phyloP scores from a whole-genome alignment of 164 flowering plant species.

The Euptelea pleiosperma region DNA sequence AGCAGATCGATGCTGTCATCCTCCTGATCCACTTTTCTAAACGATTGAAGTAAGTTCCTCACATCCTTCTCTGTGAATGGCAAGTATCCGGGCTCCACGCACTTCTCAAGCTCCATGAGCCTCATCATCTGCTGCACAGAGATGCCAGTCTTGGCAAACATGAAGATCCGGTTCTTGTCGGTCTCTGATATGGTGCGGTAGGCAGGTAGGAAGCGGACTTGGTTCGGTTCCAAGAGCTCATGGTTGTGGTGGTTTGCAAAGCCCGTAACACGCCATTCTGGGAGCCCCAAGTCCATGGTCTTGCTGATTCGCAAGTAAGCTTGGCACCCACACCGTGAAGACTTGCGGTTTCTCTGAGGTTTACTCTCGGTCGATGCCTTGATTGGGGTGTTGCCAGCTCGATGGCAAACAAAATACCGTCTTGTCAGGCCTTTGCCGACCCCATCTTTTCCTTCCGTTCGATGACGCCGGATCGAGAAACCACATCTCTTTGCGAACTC shows the following conservation, averaged over 20 bases:
- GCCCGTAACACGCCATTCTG: conserved; percentile 93
- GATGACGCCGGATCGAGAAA: conserved; percentile 83
- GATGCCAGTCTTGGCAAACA: conserved; percentile 92
- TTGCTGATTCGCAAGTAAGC: conserved; percentile 88
- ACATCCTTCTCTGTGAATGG: conserved; percentile 96
- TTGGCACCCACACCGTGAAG: conserved; percentile 92
- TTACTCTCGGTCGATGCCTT: conserved; percentile 62
- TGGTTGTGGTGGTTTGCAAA: conserved; percentile 90
- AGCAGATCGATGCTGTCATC: conserved; percentile 77
- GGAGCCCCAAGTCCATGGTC: conserved; percentile 53
- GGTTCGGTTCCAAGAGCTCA: conserved; percentile 77
- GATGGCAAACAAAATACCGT: conserved; percentile 92
- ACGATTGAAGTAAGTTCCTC: conserved; percentile 77
- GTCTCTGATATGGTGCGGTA: conserved; percentile 83
- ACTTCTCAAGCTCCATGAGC: conserved; percentile 89
- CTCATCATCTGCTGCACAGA: conserved; percentile 97
- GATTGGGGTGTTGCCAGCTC: conserved; percentile 89
- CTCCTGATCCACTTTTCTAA: conserved; percentile 67
- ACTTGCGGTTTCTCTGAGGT: conserved; percentile 82
- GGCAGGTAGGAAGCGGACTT: conserved; percentile 93
- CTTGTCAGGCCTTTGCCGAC: conserved; percentile 92
- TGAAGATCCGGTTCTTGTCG: conserved; percentile 70
- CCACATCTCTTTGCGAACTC: conserved; percentile 88
- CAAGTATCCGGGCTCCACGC: conserved; percentile 89
- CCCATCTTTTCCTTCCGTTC: conserved; percentile 96